These are phyloP conservation scores for Sicyos baderoa DNA, from an alignment of 306 rosid genomes.

Conservation along the genomic window DNA sequence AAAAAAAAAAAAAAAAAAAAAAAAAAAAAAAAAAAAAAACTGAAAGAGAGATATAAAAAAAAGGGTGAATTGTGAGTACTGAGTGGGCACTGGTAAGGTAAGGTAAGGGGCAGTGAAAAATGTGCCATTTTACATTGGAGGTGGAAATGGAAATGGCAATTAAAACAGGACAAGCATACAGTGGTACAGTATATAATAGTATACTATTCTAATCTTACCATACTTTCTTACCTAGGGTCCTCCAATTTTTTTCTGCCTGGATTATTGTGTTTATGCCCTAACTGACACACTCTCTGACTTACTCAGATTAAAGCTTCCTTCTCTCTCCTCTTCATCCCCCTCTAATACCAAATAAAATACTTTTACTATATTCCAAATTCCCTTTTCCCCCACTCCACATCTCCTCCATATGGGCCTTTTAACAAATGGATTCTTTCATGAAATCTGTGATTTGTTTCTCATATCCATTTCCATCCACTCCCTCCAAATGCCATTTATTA, in stretches of 20 bases:
- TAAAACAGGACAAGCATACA: constrained; percentile 15
- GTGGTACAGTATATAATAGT: neutral
- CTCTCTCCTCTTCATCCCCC: neutral
- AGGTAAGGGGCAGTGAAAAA: constrained; percentile 23
- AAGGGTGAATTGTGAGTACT: neutral
- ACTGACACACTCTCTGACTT: constrained; percentile 17
- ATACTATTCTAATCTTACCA: too few relatives aligned
- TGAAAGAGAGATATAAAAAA: neutral
- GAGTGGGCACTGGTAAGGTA: neutral
- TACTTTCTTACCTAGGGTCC: constrained; percentile 2
- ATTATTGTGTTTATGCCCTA: constrained; percentile 31
- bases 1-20: too few relatives aligned
- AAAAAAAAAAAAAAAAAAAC: too few relatives aligned
- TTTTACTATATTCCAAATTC: constrained; percentile 16
- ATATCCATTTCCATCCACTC: neutral
- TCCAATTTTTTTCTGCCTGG: constrained; percentile 13
- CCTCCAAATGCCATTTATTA: too few relatives aligned
- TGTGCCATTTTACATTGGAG: constrained; percentile 18
- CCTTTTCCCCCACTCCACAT: neutral
- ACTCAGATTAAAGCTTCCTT: constrained; percentile 12
- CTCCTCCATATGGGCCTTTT: too few relatives aligned
- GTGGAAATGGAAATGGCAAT: neutral
- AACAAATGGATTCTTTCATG: neutral
- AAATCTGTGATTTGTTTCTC: neutral
- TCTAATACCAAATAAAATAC: too few relatives aligned